Base-by-base conservation (phyloP, 805 yeast species). In the Candida saitoana region DNA sequence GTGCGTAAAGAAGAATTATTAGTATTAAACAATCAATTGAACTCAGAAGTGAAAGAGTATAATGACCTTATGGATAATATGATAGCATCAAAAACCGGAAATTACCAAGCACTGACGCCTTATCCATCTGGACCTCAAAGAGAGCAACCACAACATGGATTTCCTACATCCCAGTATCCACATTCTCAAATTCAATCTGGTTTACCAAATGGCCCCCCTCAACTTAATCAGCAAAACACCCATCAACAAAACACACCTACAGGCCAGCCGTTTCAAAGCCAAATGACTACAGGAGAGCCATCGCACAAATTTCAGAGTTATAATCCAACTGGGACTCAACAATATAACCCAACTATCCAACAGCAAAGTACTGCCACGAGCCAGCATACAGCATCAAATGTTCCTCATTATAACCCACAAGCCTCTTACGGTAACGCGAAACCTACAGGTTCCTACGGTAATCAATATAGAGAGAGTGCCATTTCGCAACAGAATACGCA, bases 1-100 rank as follows among this genome's bases (percentile, higher is more conserved):
- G 74, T 77, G 35, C 77, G 87, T 54, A 80, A 84, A 56, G 86
- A 89, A 51, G 97, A 91, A 48, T 67, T 91, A 45, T 67, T 80
- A 46, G 77, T 77, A 16, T 69, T 91, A 51, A 84, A 87, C 54
- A 76, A 77, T 46, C 84, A 86, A 48, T 73, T 91, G 42, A 77
- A 77, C 43, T 71, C 71, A 37, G 93, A 96, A 14, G 77, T 85
- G 40, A 70, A 75, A 33, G 63, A 75, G 7, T 93, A 88, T 60
- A 87, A 86, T 54, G 75, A 77, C 36, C 62, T 88, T 39, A 71
- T 85, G 65, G 87, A 84, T 51, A 70, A 46, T n/a, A 57, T 50
- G 55, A 61, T 59, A 11, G 45, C 57, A 12, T 55, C 42, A 34
- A 46, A 55, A 44, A 52, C 54, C n/a, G 44, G 45, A 7, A 47